phyloP scores from a whole-genome alignment of 805 yeast genomes.

The Vanderwaltozyma tropicalis region DNA sequence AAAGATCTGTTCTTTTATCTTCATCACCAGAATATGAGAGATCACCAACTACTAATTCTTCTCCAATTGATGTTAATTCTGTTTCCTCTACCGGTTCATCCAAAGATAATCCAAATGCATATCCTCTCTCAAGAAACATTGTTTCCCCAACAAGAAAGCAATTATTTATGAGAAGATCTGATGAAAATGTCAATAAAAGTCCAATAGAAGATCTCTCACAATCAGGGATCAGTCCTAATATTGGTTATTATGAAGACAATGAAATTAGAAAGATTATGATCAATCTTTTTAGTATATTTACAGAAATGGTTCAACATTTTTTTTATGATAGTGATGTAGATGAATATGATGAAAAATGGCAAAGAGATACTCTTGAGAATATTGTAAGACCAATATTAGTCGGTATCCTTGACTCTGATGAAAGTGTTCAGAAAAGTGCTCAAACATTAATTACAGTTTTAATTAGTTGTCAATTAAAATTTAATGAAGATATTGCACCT shows the following conservation, averaged over 20 bases:
- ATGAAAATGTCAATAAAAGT: background rate
- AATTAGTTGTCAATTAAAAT: constrained; percentile 7
- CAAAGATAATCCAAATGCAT: too few relatives aligned
- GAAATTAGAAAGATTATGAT: constrained; percentile 16
- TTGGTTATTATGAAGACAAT: constrained; percentile 1
- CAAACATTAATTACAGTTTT: constrained; percentile 26
- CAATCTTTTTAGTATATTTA: constrained; percentile 15
- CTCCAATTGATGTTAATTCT: background rate
- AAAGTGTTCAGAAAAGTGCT: constrained; percentile 26
- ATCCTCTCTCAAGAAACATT: background rate
- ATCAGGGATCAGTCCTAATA: background rate
- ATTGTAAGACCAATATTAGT: constrained; percentile 28
- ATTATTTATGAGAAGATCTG: background rate
- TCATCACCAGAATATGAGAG: too few relatives aligned
- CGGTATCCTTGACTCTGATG: constrained; percentile 29
- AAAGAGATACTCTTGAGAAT: constrained; percentile 6
- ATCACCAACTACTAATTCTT: background rate
- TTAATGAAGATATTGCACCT: constrained; percentile 12
- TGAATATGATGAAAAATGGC: constrained; percentile 3
- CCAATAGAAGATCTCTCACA: too few relatives aligned
- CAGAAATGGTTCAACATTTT: constrained; percentile 12
- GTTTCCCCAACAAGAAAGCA: background rate
- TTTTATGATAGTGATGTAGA: constrained; percentile 5
- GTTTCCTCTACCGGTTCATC: too few relatives aligned
- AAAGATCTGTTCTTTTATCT: too few relatives aligned